Percentiles rank a stretch among this genome's conserved stretches.
Conservation (phyloP, 148 eudicot species). For the Vaccinium darrowii region DNA sequence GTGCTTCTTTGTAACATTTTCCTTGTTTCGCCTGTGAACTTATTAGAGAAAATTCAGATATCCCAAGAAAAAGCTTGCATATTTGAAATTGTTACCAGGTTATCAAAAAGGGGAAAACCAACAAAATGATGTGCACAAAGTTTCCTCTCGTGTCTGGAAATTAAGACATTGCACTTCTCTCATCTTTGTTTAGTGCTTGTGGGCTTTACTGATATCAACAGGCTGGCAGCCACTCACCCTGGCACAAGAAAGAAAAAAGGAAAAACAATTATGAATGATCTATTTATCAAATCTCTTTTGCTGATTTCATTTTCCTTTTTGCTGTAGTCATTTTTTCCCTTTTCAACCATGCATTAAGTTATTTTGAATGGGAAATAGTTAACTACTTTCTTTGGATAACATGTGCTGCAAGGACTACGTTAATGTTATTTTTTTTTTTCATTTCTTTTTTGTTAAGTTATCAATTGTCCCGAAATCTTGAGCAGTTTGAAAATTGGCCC, state of each 20-base stretch:
- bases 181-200: not conserved
- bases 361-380: not conserved
- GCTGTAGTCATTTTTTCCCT: not conserved
- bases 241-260: not conserved
- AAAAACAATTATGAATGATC: not conserved
- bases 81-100: not conserved
- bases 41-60: not conserved
- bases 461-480: not conserved
- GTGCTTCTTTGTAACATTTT: slow-evolving; percentile 25
- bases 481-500: not conserved
- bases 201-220: not conserved
- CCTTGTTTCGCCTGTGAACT: not conserved
- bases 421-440: not conserved
- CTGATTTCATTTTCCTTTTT: not conserved
- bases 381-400: not conserved
- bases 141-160: no score
- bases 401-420: not conserved
- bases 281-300: not conserved
- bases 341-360: not conserved
- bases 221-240: not conserved
- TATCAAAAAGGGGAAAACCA: not conserved
- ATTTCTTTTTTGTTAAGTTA: not conserved
- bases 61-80: not conserved
- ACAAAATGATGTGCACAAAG: not conserved
- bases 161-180: not conserved